Conservation (phyloP, 768 basidiomycete genomes). For the Suillus brevipes region DNA sequence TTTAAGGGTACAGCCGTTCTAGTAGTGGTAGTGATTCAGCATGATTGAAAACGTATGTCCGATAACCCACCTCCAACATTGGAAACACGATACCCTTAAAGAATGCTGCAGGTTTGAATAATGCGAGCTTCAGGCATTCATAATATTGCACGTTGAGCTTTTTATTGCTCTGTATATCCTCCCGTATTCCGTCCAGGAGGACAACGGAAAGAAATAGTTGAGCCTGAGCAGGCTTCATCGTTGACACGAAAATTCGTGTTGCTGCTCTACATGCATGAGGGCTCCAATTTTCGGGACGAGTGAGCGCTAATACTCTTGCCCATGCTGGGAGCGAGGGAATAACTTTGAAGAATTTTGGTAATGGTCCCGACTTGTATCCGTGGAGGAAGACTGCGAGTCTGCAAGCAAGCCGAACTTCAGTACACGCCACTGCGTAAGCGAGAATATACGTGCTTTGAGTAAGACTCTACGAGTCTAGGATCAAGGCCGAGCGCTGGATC, state of each 20-base stretch:
- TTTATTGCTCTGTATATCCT: conserved; percentile 83
- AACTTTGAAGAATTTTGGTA: conserved; percentile 98
- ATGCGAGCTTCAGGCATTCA: conserved; percentile 84
- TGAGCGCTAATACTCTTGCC: conserved; percentile 93
- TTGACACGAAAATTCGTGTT: conserved; percentile 93
- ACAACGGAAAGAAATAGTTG: conserved; percentile 92
- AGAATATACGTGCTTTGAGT: conserved; percentile 72
- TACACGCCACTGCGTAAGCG: neutral
- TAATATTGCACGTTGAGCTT: conserved; percentile 94
- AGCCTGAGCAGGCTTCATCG: conserved; percentile 93
- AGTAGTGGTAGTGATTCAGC: neutral
- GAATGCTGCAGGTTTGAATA: conserved; percentile 97
- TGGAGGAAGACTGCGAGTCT: conserved; percentile 86
- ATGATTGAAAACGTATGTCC: conserved; percentile 31
- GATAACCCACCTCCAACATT: conserved; percentile 73
- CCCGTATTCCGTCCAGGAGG: conserved; percentile 83
- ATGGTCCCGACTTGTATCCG: conserved; percentile 88
- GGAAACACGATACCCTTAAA: conserved; percentile 99
- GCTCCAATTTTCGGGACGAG: conserved; percentile 91
- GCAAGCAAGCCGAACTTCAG: conserved; percentile 13
- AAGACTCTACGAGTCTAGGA: conserved; percentile 90
- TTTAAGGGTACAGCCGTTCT: conserved; percentile 85
- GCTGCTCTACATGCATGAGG: conserved; percentile 94
- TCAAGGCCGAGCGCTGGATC: conserved; percentile 89
- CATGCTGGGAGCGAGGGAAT: conserved; percentile 94